These are phyloP conservation scores for Nicotiana attenuata DNA, from an alignment of 257 asterid genomes.

Conservation along the genomic window DNA sequence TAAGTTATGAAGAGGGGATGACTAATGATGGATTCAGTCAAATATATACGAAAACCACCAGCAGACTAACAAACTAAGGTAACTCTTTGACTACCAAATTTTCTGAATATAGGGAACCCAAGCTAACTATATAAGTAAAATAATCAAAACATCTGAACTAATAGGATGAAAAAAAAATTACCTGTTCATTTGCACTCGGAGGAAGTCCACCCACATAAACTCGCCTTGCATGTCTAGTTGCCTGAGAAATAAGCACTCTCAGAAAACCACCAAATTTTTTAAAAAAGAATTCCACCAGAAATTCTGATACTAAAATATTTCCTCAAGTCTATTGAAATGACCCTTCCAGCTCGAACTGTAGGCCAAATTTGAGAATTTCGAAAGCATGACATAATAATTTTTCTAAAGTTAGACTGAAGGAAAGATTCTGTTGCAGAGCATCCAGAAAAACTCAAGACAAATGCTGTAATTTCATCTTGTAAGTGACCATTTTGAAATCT, in stretches of 20 bases:
- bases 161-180: constrained; percentile 15
- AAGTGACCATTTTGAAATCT: neutral
- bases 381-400: neutral
- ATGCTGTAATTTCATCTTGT: neutral
- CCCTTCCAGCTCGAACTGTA: neutral
- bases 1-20: neutral
- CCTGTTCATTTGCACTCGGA: constrained; percentile 96
- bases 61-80: neutral
- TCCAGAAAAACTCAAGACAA: neutral
- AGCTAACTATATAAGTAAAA: neutral
- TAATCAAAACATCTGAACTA: neutral
- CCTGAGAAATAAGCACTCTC: constrained; percentile 37
- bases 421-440: neutral
- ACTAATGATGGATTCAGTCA: neutral
- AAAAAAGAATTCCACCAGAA: neutral
- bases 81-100: neutral
- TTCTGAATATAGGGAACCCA: neutral
- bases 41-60: neutral
- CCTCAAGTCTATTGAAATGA: neutral
- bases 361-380: neutral
- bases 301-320: neutral
- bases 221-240: constrained; percentile 95
- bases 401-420: neutral
- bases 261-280: neutral
- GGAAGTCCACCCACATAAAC: constrained; percentile 99